Percentiles rank a stretch among this genome's conserved stretches.
Evolutionary conservation across 148 eudicot genomes (phyloP).

Genomic region (Fagopyrum homotropicum): DNA sequence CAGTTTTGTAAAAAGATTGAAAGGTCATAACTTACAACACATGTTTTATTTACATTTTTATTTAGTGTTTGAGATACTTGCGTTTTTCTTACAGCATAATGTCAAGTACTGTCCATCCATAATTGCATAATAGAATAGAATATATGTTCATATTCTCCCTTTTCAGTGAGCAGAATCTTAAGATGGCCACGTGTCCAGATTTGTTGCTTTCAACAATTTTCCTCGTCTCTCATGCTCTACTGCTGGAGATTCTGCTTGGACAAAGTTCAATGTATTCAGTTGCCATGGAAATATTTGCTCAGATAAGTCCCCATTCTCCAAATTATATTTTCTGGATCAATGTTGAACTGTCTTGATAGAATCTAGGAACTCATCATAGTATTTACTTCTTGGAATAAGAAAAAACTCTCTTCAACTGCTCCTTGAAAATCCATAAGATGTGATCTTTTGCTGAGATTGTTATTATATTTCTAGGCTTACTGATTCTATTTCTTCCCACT

Average conservation of each 20-base stretch:
- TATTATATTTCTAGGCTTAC: too few species aligned
- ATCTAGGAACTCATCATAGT: too few species aligned
- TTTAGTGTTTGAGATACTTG: too few species aligned
- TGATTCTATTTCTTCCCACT: not conserved
- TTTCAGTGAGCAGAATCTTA: not conserved
- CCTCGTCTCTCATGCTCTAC: not conserved
- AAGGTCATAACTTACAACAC: too few species aligned
- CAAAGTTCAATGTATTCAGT: not conserved
- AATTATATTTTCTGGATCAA: not conserved
- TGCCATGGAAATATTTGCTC: not conserved
- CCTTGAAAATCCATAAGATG: not conserved
- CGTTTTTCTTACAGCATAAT: not conserved
- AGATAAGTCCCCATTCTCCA: not conserved
- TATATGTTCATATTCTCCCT: not conserved
- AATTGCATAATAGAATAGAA: not conserved
- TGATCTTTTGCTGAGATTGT: too few species aligned
- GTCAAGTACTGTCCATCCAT: not conserved
- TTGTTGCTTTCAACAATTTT: slow-evolving; percentile 1
- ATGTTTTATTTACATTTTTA: too few species aligned
- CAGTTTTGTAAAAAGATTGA: too few species aligned
- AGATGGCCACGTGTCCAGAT: not conserved
- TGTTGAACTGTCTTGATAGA: not conserved
- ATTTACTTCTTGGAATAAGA: too few species aligned
- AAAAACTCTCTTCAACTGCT: not conserved
- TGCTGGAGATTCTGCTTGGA: not conserved